Conservation (phyloP, 176 grass and related monocot species). For the Alloteropsis semialata region DNA sequence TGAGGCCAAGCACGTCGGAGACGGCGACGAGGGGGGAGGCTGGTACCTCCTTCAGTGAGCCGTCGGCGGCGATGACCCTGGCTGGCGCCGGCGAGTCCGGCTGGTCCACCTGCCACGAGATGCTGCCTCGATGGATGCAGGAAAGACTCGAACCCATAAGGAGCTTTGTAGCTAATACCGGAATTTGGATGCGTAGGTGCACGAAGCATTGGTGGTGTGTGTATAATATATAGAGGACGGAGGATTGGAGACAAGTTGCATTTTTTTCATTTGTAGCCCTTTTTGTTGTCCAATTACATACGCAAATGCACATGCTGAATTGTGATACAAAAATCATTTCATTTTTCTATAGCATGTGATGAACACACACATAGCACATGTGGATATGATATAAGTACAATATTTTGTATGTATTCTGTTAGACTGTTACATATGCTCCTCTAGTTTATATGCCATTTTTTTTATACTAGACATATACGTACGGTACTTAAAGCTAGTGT, state of each 20-base stretch:
- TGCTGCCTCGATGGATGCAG: not conserved
- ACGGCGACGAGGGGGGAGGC: not conserved
- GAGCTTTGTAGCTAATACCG: no score
- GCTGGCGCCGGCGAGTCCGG: not conserved
- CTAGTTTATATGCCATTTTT: no score
- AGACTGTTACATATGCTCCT: no score
- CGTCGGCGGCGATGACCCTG: constrained; percentile 44
- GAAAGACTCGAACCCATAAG: constrained; percentile 53
- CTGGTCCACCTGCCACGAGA: not conserved
- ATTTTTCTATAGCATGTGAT: no score
- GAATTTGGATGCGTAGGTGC: not conserved
- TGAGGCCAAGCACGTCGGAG: constrained; percentile 24
- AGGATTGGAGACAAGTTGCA: not conserved
- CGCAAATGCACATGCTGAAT: not conserved
- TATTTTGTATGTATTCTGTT: no score
- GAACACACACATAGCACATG: no score
- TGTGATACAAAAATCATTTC: no score
- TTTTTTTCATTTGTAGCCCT: not conserved
- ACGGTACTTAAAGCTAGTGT: no score
- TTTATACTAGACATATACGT: no score
- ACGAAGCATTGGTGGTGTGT: not conserved
- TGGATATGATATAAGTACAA: no score
- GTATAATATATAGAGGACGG: constrained; percentile 22
- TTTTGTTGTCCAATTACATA: not conserved
- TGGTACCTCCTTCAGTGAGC: constrained; percentile 53